Conservation (phyloP, 1,139 yeast genomes). For the Diutina scorzettiae region DNA sequence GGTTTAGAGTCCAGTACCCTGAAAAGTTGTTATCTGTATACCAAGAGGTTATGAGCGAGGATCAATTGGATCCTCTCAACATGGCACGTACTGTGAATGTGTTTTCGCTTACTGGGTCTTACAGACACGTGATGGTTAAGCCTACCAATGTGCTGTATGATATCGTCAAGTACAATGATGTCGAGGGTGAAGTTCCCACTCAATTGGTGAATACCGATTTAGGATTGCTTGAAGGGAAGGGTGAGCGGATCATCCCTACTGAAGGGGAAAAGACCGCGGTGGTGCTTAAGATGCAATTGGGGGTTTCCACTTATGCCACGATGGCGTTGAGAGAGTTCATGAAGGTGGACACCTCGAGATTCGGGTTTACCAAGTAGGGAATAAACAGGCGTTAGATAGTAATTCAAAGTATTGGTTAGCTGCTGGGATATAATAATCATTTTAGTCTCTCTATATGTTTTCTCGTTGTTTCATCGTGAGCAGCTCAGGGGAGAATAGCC, state of each 20-base stretch:
- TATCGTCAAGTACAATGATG: constrained; percentile 42
- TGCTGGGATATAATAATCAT: no score
- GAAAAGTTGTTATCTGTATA: constrained; percentile 50
- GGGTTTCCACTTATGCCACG: constrained; percentile 89
- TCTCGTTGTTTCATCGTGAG: no score
- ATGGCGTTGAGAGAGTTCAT: constrained; percentile 92
- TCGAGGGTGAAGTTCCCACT: constrained; percentile 49
- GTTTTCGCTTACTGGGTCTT: constrained; percentile 85
- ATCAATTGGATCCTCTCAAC: constrained; percentile 69
- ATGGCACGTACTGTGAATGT: constrained; percentile 83
- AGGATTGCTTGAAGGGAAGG: constrained; percentile 37
- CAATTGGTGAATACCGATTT: constrained; percentile 75
- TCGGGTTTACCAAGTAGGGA: neutral
- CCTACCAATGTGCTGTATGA: constrained; percentile 57
- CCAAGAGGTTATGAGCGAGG: constrained; percentile 62
- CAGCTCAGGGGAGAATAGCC: no score
- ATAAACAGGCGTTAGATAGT: no score
- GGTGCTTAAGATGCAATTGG: constrained; percentile 64
- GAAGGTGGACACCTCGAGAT: constrained; percentile 24
- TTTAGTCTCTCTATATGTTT: no score
- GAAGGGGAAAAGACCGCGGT: constrained; percentile 47
- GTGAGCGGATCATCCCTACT: constrained; percentile 20
- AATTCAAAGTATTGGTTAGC: no score
- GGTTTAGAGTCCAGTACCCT: constrained; percentile 81
- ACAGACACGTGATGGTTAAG: constrained; percentile 61